Conservation (phyloP, 2,329 filamentous ascomycete species). For the Fonsecaea pugnacius region DNA sequence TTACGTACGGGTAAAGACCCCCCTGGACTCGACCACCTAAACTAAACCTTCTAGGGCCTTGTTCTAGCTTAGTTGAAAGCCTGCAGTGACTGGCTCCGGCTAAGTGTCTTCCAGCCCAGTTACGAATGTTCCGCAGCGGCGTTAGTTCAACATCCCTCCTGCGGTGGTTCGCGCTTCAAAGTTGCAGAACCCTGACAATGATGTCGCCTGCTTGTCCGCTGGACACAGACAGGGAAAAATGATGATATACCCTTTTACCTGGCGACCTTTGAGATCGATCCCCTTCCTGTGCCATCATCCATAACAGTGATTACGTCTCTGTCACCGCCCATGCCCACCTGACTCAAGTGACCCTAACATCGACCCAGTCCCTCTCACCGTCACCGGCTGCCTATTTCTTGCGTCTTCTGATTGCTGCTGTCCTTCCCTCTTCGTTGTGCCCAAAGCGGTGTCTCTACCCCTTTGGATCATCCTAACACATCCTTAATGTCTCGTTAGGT, state of each 20-base stretch:
- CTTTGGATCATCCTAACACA: neutral
- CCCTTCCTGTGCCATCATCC: neutral
- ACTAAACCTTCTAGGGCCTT: neutral
- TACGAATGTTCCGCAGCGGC: slow-evolving; percentile 3
- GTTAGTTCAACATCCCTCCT: slow-evolving; percentile 9
- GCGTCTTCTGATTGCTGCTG: slow-evolving; percentile 1
- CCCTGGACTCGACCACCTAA: neutral
- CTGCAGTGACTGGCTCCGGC: neutral
- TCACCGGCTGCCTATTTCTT: neutral
- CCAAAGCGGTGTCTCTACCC: neutral
- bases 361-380: neutral
- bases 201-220: slow-evolving; percentile 6
- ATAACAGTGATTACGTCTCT: neutral
- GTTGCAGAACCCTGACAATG: slow-evolving; percentile 1
- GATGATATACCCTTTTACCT: neutral
- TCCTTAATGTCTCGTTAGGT: slow-evolving; percentile 14
- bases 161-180: slow-evolving; percentile 11
- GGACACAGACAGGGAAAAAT: neutral
- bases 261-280: neutral
- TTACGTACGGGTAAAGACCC: neutral
- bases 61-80: neutral
- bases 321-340: slow-evolving; percentile 8
- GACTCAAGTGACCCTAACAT: slow-evolving; percentile 7
- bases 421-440: neutral
- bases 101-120: neutral